A percentile compares a stretch with the other conserved stretches of the same genome.
Evolutionary conservation across 805 yeast species (phyloP).

Genomic region (Suhomyces sp.): DNA sequence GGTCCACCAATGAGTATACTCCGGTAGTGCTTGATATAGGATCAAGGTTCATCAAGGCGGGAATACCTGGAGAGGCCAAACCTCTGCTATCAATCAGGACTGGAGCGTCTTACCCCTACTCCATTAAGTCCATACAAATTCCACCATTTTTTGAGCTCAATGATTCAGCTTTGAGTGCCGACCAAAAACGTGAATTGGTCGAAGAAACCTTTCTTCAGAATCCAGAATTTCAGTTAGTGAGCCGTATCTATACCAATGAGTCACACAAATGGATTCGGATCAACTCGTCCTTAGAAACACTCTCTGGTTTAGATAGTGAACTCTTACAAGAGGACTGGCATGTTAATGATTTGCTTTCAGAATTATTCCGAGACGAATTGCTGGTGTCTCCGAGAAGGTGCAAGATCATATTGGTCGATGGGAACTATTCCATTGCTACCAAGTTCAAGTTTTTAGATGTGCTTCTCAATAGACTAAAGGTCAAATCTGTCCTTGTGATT

Average conservation of each 20-base stretch:
- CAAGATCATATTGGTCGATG: constrained; percentile 23
- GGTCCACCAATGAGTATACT: constrained; percentile 13
- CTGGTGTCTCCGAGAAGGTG: constrained; percentile 19
- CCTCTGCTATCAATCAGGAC: constrained; percentile 12
- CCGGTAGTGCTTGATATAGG: constrained; percentile 20
- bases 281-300: not conserved
- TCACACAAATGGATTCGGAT: constrained; percentile 10
- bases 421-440: constrained; percentile 13
- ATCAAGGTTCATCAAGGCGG: constrained; percentile 20
- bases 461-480: constrained; percentile 22
- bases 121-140: not conserved
- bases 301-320: not conserved
- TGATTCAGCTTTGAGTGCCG: constrained; percentile 19
- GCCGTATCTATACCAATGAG: constrained; percentile 12
- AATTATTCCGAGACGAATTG: constrained; percentile 7
- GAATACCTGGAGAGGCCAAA: constrained; percentile 25
- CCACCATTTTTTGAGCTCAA: constrained; percentile 22
- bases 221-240: constrained; percentile 3
- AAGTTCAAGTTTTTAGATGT: constrained; percentile 19
- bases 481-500: constrained; percentile 22
- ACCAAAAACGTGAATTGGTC: constrained; percentile 12
- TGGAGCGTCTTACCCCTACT: constrained; percentile 2
- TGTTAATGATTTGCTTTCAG: constrained; percentile 1
- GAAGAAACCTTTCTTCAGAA: not conserved
- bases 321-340: constrained; percentile 1